Evolutionary conservation across 139 green algal species (phyloP), one percentile per base, ranked within the genome.

Genomic region (Asterochloris sp.): DNA sequence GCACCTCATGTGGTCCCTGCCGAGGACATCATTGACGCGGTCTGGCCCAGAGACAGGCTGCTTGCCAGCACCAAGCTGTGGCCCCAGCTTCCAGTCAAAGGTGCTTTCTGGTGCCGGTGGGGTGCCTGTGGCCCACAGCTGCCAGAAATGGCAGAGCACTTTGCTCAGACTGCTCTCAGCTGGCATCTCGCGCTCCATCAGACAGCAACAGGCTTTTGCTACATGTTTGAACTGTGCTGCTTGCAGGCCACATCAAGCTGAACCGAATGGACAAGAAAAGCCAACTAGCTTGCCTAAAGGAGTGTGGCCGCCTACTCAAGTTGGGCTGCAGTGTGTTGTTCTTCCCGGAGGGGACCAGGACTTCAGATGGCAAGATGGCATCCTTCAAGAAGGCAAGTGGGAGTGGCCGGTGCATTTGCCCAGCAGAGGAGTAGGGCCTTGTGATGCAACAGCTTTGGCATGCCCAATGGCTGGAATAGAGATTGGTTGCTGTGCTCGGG

Each of bases 291-390:
- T 96, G 90, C 84, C 83, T 99, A 79, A 93, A 95, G 85, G 86
- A 90, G 69, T 99, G 97, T 87, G 80, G 87, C 6, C 84, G 93
- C 26, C 84, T 98, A 84, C 92, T 99, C 63, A 86, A 88, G 71
- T 64, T 84, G 62, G 93, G 94, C 21, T 88, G 86, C 15, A 91
- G 90, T 19, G 89, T 98, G 74, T 86, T 98, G 10, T 97, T 98
- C 88, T 98, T 98, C 88, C 95, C 95, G 0, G 95, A 98, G 85
- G 95, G 95, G 76, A 98, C 95, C 6, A 86, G 95, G 74, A 86
- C 69, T 63, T 85, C 87, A 69, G 85, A 90, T 83, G 86, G 91
- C 19, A 85, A 90, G 23, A 89, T 97, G 91, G 79, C 86, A 17
- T 86, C 82, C 8, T 98, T 97, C 91, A 98, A 98, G 88, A 98